Evolutionary conservation across 257 asterid genomes (phyloP), one percentile per base, ranked within the genome.

Genomic region (Misopates orontium): DNA sequence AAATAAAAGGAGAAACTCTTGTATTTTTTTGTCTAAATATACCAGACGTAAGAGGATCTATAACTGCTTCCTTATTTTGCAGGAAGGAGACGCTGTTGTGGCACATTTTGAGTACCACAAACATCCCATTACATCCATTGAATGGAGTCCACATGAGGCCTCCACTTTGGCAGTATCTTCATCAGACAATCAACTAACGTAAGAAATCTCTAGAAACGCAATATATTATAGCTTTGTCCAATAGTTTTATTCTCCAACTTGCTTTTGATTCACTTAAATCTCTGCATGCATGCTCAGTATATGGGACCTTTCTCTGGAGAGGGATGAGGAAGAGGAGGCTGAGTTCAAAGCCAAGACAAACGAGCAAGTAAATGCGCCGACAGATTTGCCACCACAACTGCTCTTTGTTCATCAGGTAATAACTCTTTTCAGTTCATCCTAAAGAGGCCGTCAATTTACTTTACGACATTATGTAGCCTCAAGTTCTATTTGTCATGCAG

Each of bases 61-160:
- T 9, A 44, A 47, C 58, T 42, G 14, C n/a, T 71, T 25, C 36
- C 44, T 56, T 49, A 13, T 52, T 65, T 15, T 68, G 17, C 83
- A 93, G 99, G 92, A 83, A 64, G 97, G 84, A 73, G 95, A 87
- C 13, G 56, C 96, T 7, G 85, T 84, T 9, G 91, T 88, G 66
- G 96, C 92, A 13, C 94, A 81, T 78, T 90, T 86, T 24, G 89
- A 85, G 10, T 88, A 90, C 73, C 99, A 88, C 74, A 94, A 86
- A 71, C 96, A 88, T 71, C 96, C 99, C 51, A 90, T 93, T 64
- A 90, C 99, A 78, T 94, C 99, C 56, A 85, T 90, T 12, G 97
- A 94, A 82, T 90, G 99, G 99, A 88, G 96, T 66, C 96, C 97
- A 0, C 95, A 90, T 25, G 99, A 94, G 84, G 85, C 91, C 39